A percentile compares a stretch with the other conserved stretches of the same genome.
phyloP scores from a whole-genome alignment of 257 asterid genomes.

The Ajuga chamaepitys region DNA sequence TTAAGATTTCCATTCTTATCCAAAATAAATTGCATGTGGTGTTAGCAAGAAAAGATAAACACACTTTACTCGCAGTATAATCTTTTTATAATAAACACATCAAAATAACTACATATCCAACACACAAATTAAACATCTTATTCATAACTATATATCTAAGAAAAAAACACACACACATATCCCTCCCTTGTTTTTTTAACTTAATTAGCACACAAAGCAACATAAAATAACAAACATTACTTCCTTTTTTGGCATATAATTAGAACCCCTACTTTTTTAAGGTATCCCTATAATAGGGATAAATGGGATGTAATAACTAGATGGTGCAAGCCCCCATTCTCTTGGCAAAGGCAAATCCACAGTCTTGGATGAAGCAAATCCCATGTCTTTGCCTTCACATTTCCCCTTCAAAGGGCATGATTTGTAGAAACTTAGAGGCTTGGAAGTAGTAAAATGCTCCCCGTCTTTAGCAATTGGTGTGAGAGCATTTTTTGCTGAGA shows the following conservation, averaged over 20 bases:
- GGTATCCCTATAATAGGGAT: slow-evolving; percentile 93
- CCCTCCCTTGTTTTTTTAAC: neutral
- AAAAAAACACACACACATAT: neutral
- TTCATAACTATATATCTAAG: neutral
- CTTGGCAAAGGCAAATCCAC: slow-evolving; percentile 73
- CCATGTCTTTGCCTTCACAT: slow-evolving; percentile 28
- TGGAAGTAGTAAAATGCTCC: slow-evolving; percentile 32
- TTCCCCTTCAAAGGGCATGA: slow-evolving; percentile 45
- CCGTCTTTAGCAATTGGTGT: slow-evolving; percentile 24
- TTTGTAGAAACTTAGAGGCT: slow-evolving; percentile 55
- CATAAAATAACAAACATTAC: neutral
- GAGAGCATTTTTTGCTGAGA: slow-evolving; percentile 21
- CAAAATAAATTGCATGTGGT: too few species aligned
- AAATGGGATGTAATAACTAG: slow-evolving; percentile 68
- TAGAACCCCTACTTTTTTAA: slow-evolving; percentile 11
- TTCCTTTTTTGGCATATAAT: neutral
- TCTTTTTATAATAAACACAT: too few species aligned
- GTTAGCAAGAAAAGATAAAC: too few species aligned
- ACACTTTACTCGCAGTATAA: too few species aligned
- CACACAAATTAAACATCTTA: slow-evolving; percentile 16
- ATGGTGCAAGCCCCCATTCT: slow-evolving; percentile 87
- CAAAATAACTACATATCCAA: neutral
- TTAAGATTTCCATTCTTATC: too few species aligned
- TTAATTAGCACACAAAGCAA: neutral
- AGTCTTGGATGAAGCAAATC: slow-evolving; percentile 72